Conservation (phyloP, 108 stramenopile genomes). For the Bacterosira constricta region DNA sequence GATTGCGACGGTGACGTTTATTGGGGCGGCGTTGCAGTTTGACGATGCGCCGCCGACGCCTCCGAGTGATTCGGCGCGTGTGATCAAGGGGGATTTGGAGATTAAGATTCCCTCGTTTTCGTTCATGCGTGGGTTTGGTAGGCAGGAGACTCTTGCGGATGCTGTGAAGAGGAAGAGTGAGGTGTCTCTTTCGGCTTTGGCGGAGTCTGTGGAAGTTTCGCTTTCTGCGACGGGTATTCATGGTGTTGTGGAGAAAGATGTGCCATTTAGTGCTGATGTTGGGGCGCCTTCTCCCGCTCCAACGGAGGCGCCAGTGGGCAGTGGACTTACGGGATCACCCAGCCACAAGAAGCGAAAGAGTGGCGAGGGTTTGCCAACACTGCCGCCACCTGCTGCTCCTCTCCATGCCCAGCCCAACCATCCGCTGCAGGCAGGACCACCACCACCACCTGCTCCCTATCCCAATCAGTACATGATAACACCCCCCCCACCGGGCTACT, state of each 20-base stretch:
- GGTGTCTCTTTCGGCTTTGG: too few relatives aligned
- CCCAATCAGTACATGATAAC: neutral
- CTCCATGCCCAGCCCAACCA: constrained; percentile 2
- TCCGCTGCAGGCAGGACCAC: neutral
- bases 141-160: too few relatives aligned
- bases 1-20: constrained; percentile 68
- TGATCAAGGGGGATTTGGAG: constrained; percentile 67
- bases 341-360: neutral
- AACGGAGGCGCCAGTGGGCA: constrained; percentile 30
- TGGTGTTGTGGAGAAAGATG: neutral
- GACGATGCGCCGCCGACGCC: constrained; percentile 92
- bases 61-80: constrained; percentile 79
- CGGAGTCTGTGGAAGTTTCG: too few relatives aligned
- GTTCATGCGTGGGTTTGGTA: neutral
- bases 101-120: constrained; percentile 58
- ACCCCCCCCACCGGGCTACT: neutral
- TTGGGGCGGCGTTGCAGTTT: constrained; percentile 84
- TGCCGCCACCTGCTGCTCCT: neutral
- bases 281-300: constrained; percentile 39
- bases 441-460: neutral
- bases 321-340: neutral
- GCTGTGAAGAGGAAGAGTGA: constrained; percentile 13
- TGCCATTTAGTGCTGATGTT: too few relatives aligned
- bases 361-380: neutral
- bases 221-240: constrained; percentile 8